These are phyloP conservation scores for Saccharomycopsis babjevae DNA, from an alignment of 805 yeast genomes.

Conservation along the genomic window DNA sequence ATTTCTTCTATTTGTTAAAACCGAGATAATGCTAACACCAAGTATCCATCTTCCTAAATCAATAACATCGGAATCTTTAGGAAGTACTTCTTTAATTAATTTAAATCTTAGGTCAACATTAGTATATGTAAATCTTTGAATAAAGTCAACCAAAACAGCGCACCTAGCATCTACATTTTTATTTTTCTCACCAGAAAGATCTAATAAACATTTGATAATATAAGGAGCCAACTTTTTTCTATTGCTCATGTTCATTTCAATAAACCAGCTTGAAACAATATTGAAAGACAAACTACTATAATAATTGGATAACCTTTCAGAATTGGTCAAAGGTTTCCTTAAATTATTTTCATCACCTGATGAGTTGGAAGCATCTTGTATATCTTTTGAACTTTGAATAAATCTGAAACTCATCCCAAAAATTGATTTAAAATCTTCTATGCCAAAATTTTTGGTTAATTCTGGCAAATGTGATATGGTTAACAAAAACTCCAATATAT, in stretches of 20 bases:
- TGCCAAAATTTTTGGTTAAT: slow-evolving; percentile 59
- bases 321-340: slow-evolving; percentile 15
- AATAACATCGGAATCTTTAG: slow-evolving; percentile 19
- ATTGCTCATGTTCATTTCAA: slow-evolving; percentile 49
- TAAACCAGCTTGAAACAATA: slow-evolving; percentile 63
- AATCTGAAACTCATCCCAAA: slow-evolving; percentile 78
- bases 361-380: neutral
- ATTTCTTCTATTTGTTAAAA: slow-evolving; percentile 40
- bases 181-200: slow-evolving; percentile 17
- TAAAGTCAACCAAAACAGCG: slow-evolving; percentile 55
- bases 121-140: slow-evolving; percentile 55
- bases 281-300: slow-evolving; percentile 52
- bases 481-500: slow-evolving; percentile 63
- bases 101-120: slow-evolving; percentile 43
- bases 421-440: slow-evolving; percentile 67
- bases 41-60: slow-evolving; percentile 44
- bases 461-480: slow-evolving; percentile 57
- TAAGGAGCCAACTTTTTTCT: slow-evolving; percentile 53
- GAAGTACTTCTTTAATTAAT: slow-evolving; percentile 15
- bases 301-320: slow-evolving; percentile 46
- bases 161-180: slow-evolving; percentile 37
- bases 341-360: neutral
- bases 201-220: slow-evolving; percentile 42
- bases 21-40: slow-evolving; percentile 47
- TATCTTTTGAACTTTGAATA: slow-evolving; percentile 59